Evolutionary conservation across 2,329 filamentous ascomycete species (phyloP).

Genomic region (Aspergillus arachidicola): DNA sequence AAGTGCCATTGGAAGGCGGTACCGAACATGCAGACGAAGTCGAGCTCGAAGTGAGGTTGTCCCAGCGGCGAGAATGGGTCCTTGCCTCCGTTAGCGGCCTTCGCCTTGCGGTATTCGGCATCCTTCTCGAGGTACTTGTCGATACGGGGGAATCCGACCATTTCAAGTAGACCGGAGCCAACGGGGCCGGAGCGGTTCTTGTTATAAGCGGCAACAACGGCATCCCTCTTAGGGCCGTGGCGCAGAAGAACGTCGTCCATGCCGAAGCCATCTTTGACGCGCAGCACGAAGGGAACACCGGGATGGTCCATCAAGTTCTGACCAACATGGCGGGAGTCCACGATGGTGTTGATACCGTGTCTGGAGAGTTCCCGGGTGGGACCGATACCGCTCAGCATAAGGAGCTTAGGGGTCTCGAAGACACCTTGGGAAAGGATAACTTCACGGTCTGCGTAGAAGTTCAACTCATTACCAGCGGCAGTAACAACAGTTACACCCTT

Average conservation of each 20-base stretch:
- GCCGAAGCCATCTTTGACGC: slow-evolving; percentile 45
- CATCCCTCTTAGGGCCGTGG: slow-evolving; percentile 33
- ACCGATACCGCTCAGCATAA: slow-evolving; percentile 54
- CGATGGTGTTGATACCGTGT: slow-evolving; percentile 34
- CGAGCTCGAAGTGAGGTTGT: slow-evolving; percentile 64
- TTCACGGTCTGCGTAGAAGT: slow-evolving; percentile 53
- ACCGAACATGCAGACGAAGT: slow-evolving; percentile 63
- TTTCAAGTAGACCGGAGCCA: slow-evolving; percentile 47
- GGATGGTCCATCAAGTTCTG: slow-evolving; percentile 43
- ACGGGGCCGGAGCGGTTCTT: slow-evolving; percentile 46
- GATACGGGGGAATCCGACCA: slow-evolving; percentile 54
- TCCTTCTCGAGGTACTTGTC: slow-evolving; percentile 34
- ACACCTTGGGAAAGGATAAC: slow-evolving; percentile 53
- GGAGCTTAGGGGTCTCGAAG: slow-evolving; percentile 56
- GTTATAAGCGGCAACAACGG: slow-evolving; percentile 39
- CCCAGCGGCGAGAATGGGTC: slow-evolving; percentile 61
- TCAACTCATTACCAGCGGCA: slow-evolving; percentile 25
- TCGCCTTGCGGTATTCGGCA: slow-evolving; percentile 50
- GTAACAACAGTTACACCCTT: background rate
- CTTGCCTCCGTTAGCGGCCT: slow-evolving; percentile 41
- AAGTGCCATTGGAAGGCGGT: slow-evolving; percentile 55
- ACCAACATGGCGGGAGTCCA: slow-evolving; percentile 32
- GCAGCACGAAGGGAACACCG: slow-evolving; percentile 45
- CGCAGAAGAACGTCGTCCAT: slow-evolving; percentile 45
- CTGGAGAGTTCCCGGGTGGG: slow-evolving; percentile 44